Base-by-base conservation (phyloP, 2,329 filamentous ascomycete genomes). In the Xylariomycetidae sp. region DNA sequence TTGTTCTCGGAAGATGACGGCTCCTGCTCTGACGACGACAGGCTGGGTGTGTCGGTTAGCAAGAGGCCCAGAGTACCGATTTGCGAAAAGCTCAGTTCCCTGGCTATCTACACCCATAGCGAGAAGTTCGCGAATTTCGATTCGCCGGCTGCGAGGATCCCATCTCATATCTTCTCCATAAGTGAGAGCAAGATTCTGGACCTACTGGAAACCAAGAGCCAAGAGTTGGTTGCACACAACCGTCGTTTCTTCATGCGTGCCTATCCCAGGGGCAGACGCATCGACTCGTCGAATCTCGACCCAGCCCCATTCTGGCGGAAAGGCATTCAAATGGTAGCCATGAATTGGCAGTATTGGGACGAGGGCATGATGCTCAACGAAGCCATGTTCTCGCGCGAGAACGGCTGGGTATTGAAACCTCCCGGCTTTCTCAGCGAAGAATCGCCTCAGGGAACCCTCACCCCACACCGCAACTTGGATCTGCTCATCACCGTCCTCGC, bases 321-420 rank as follows among this genome's bases (percentile, higher is more conserved):
- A 33, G 92, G 92, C 17, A 89, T 96, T 14, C 92, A 98, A 60
- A 97, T 98, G 90, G 89, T 88, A 5, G 90, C 92, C 13, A 74
- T 97, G 59, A 98, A 98, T 58, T 97, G 92, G 90, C 92, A 98
- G 61, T 90, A 84, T 3, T 84, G 89, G 47, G 90, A 97, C 56
- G 79, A 92, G 36, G 86, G 87, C 27, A 94, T 96, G 77, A 94
- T 97, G 70, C 77, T 98, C 55, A 97, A 97, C 54, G 85, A 94
- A 51, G 92, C 85, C 55, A 97, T 98, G 92, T 98, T 97, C 57
- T 86, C 88, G 22, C 85, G 80, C 8, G 83, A 85, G 31, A 67
- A 76, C 26, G 89, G 90, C 25, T 96, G 87, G 85, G 78, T 89
- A 3, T 69, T 92, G 41, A 96, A 96, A 61, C 88, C 89, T 1